Base-by-base conservation (phyloP, 805 yeast genomes). In the Candida suzukii region DNA sequence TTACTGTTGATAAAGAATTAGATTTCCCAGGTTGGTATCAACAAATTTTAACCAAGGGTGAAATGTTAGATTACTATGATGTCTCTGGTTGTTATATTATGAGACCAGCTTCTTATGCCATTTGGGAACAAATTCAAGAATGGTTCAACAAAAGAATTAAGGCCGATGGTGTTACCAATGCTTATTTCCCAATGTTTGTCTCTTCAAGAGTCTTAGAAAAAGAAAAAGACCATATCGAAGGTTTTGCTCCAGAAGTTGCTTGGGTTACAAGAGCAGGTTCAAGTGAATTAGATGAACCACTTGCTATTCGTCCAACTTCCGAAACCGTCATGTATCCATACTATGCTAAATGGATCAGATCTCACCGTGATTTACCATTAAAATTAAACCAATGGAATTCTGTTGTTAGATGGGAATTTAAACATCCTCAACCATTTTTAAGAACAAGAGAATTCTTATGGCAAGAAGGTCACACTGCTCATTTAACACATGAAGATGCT, bases 401-500 rank as follows among this genome's bases (percentile, higher is more conserved):
- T 17, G 99, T 93, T 35, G 99, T 93, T 39, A 84, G 99, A 74
- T 93, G 99, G 99, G 99, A 93, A 70, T 93, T 93, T 72, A 93
- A 93, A 74, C 98, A 93, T 67, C 99, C 99, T 44, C 99, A 93
- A 71, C 99, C 99, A 39, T 93, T 93, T 68, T 71, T 93, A 61
- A 85, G 99, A 77, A 95, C 99, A 13, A 84, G 99, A 71, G 99
- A 93, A 70, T 93, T 93, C 70, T 74, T 93, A 66, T 93, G 99
- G 99, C 99, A 93, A 71, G 99, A 93, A 71, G 99, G 99, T 55
- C 99, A 93, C 72, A 93, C 99, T 39, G 99, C 96, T 41, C 96
- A 87, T 64, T 75, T 95, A 59, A 84, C 95, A 42, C 66, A 71
- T 49, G 86, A 80, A 46, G 93, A 77, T 46, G 96, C 99, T 26